Conservation (phyloP, 208 protist genomes). For the Endotrypanum monterogeii region DNA sequence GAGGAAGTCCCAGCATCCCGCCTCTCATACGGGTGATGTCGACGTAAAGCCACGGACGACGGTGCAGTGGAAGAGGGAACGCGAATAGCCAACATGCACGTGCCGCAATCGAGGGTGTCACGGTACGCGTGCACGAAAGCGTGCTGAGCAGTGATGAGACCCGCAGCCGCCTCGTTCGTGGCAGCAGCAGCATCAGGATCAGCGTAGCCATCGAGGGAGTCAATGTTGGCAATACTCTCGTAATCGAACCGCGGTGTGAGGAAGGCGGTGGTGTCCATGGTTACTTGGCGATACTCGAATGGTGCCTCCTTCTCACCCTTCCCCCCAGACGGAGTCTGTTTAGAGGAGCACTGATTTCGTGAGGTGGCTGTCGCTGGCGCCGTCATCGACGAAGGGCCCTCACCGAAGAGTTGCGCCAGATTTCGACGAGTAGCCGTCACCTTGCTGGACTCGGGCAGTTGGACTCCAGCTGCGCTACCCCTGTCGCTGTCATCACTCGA, state of each 20-base stretch:
- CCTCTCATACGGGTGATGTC: not conserved
- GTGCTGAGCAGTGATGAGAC: constrained; percentile 47
- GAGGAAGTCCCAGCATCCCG: constrained; percentile 1
- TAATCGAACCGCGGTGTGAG: constrained; percentile 10
- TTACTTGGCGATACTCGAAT: not conserved
- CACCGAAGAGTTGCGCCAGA: constrained; percentile 24
- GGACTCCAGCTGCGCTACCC: not conserved
- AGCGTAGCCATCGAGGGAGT: not conserved
- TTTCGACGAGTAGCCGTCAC: constrained; percentile 24
- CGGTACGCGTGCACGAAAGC: constrained; percentile 55
- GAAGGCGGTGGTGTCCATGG: constrained; percentile 1
- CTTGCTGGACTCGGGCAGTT: constrained; percentile 12
- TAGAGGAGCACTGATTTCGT: not conserved
- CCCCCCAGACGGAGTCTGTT: not conserved
- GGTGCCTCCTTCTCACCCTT: not conserved
- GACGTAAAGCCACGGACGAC: constrained; percentile 6
- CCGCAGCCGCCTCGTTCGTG: not conserved
- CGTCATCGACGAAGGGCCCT: not conserved
- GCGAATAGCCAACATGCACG: constrained; percentile 56
- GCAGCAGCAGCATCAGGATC: not conserved
- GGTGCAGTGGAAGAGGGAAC: constrained; percentile 30
- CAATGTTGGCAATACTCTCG: not conserved
- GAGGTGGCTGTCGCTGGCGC: too few species aligned
- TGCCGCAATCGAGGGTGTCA: constrained; percentile 38
- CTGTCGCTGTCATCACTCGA: not conserved